These are phyloP conservation scores for Aureoboletus auriporus DNA, from an alignment of 768 basidiomycete genomes.

Conservation along the genomic window DNA sequence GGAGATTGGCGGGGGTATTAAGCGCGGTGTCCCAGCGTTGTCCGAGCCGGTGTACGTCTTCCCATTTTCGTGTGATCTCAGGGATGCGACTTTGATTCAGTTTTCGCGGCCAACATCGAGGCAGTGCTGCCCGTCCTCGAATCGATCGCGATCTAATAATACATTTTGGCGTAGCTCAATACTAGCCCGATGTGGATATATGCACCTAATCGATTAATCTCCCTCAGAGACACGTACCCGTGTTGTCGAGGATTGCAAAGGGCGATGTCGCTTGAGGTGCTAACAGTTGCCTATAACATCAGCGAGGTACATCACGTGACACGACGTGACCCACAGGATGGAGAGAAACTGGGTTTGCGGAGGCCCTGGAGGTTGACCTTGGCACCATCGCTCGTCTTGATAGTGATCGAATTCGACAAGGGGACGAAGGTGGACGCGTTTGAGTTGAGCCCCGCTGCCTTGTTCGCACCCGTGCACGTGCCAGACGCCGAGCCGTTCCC, in stretches of 20 bases:
- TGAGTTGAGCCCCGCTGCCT: constrained; percentile 14
- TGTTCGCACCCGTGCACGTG: not conserved
- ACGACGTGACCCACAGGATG: constrained; percentile 15
- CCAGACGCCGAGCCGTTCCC: not conserved
- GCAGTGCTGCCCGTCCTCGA: constrained; percentile 21
- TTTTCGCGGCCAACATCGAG: constrained; percentile 23
- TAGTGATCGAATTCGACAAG: constrained; percentile 8
- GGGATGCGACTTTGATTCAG: constrained; percentile 4
- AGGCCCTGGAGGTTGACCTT: constrained; percentile 12
- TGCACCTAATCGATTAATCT: not conserved
- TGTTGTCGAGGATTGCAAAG: constrained; percentile 23
- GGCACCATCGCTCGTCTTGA: constrained; percentile 20
- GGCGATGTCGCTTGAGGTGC: constrained; percentile 24
- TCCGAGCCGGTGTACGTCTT: constrained; percentile 18
- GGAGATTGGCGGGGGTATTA: constrained; percentile 12
- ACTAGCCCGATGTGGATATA: not conserved
- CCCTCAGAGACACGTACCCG: constrained; percentile 13
- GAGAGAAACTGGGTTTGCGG: constrained; percentile 20
- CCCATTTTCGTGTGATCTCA: not conserved
- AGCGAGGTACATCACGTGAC: not conserved
- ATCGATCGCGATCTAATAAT: constrained; percentile 10
- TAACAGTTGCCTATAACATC: constrained; percentile 2
- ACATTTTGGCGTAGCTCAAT: not conserved
- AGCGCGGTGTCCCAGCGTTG: constrained; percentile 15
- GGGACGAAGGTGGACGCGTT: constrained; percentile 26